Evolutionary conservation across 1,139 yeast genomes (phyloP), one percentile per base, ranked within the genome.

Genomic region (Taiozyma sp.): DNA sequence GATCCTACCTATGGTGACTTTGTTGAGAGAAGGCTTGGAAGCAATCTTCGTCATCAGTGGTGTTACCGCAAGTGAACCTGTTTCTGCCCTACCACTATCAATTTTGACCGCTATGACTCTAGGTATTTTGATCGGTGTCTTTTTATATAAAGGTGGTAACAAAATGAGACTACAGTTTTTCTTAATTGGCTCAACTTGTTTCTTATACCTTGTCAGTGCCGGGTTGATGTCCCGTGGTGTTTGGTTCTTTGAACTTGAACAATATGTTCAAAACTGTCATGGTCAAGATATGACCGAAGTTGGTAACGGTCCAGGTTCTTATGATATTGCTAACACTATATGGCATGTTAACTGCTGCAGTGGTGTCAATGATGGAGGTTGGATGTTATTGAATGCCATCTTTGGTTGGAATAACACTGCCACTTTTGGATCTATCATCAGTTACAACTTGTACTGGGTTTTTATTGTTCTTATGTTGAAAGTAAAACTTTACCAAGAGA

Each of bases 301-400:
- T 12, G 98, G 98, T 8, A 79, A 83, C 50, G 98, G 98, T 0
- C 96, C 98, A 1, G 98, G 98, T 9, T 87, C 97, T 1, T 92
- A 92, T 69, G 96, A 92, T 67, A 81, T 92, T 51, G 63, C 80
- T 34, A 81, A 79, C 55, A 78, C 87, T 16, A 88, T 92, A 2
- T 92, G 98, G 98, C 98, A 92, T 71, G 97, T 92, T 43, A 91
- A 92, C 73, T 92, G 97, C 70, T 92, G 98, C 72, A 90, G 90
- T 68, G 97, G 97, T 22, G 83, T 86, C 59, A 85, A 79, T 44
- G 96, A 87, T 66, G 92, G 92, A 39, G 93, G 96, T 56, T 92
- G 97, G 97, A 90, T 89, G 85, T 77, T 92, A 39, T 79, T 91
- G 67, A 91, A 93, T 60, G 97, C 98, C 7, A 73, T 92, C 14